These are phyloP conservation scores for Schizochytrium sp. DNA, from an alignment of 108 stramenopile species.

Conservation along the genomic window DNA sequence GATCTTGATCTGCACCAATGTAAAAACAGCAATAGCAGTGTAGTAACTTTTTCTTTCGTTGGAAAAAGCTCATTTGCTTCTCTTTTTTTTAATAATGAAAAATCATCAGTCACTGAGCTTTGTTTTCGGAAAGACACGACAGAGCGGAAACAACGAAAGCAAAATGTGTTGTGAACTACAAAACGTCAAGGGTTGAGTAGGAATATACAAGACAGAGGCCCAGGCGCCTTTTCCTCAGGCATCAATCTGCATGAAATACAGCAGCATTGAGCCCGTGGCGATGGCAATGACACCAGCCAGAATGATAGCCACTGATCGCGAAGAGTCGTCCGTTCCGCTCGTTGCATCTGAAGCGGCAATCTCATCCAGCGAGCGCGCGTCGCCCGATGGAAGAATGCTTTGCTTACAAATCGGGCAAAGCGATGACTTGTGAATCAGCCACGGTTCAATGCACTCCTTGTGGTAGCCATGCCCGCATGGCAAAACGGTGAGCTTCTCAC, in stretches of 20 bases:
- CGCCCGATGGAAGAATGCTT: neutral
- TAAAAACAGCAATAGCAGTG: no score
- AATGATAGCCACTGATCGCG: neutral
- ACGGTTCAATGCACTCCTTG: constrained; percentile 17
- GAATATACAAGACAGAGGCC: neutral
- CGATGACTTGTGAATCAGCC: constrained; percentile 13
- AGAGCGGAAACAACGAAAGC: no score
- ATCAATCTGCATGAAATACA: neutral
- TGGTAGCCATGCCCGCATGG: constrained; percentile 23
- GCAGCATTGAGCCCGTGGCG: neutral
- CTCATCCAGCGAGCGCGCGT: neutral
- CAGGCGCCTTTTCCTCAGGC: neutral
- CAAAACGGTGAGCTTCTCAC: neutral
- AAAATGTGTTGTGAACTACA: neutral
- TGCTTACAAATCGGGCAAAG: constrained; percentile 25
- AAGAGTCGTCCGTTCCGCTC: neutral
- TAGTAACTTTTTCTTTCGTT: no score
- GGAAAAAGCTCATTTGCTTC: no score
- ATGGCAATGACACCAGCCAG: neutral
- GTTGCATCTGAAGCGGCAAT: neutral
- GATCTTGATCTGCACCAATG: no score
- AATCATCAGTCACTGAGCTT: no score
- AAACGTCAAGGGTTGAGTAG: neutral
- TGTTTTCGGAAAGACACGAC: no score
- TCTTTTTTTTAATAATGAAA: no score